Conservation (phyloP, 2,329 filamentous ascomycete species). For the Harringtonia aguacate region DNA sequence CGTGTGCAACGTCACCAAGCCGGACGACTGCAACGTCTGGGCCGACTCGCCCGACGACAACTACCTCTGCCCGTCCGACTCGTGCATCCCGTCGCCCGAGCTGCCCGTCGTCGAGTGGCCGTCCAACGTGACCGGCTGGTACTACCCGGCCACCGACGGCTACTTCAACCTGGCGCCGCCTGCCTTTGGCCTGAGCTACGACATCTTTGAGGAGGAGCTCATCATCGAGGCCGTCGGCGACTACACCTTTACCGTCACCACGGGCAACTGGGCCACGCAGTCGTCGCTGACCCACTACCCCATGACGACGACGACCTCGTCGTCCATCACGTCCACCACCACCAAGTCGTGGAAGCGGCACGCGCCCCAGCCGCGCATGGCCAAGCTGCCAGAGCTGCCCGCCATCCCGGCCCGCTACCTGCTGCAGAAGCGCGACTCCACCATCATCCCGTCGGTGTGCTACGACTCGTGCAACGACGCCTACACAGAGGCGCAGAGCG, state of each 20-base stretch:
- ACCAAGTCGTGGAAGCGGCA: too few species aligned
- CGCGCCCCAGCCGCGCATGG: too few species aligned
- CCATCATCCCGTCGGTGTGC: constrained; percentile 33
- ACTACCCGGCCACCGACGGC: constrained; percentile 39
- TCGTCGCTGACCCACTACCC: constrained; percentile 32
- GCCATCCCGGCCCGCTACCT: background rate
- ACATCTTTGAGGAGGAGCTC: constrained; percentile 43
- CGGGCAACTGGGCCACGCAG: constrained; percentile 46
- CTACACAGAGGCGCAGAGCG: constrained; percentile 29
- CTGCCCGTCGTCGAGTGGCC: constrained; percentile 29
- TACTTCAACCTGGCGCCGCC: constrained; percentile 57
- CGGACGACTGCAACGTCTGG: constrained; percentile 39
- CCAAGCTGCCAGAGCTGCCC: too few species aligned
- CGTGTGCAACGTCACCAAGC: constrained; percentile 42
- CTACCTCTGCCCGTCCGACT: constrained; percentile 33
- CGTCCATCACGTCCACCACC: background rate
- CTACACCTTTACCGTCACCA: constrained; percentile 29
- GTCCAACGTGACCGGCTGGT: constrained; percentile 31
- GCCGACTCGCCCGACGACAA: constrained; percentile 30
- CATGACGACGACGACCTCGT: constrained; percentile 7
- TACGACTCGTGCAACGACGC: constrained; percentile 41
- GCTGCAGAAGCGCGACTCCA: background rate
- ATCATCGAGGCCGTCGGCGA: constrained; percentile 24
- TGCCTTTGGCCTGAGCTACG: constrained; percentile 51
- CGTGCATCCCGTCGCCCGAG: constrained; percentile 33